phyloP scores from a whole-genome alignment of 345 rosid species.

The Alliaria petiolata region DNA sequence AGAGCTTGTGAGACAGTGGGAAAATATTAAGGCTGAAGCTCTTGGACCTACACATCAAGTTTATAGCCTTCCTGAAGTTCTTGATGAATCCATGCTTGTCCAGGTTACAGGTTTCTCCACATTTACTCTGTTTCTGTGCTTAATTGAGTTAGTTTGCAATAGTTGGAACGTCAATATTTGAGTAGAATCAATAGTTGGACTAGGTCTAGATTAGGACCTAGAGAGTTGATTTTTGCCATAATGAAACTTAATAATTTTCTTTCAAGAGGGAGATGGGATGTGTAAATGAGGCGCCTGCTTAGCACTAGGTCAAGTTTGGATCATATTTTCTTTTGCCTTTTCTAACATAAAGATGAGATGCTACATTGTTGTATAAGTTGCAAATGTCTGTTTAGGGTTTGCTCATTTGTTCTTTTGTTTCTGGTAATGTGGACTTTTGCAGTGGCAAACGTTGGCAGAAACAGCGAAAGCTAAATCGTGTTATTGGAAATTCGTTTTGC shows the following conservation, averaged over 20 bases:
- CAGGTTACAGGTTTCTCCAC: constrained; percentile 49
- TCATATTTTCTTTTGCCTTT: neutral
- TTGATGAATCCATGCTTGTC: constrained; percentile 86
- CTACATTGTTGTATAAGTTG: too few species aligned
- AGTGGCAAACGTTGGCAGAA: constrained; percentile 90
- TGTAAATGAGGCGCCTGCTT: neutral
- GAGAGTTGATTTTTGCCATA: neutral
- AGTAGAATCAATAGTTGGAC: neutral
- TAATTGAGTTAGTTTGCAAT: neutral
- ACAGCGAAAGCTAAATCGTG: constrained; percentile 67
- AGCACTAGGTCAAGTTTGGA: neutral
- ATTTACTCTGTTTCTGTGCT: constrained; percentile 3
- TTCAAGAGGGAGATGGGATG: neutral
- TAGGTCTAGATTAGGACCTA: neutral
- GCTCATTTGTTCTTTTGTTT: constrained; percentile 4
- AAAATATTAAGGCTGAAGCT: constrained; percentile 85
- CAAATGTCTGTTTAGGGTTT: neutral
- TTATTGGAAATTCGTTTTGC: constrained; percentile 92
- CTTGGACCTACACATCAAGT: constrained; percentile 73
- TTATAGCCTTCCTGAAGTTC: constrained; percentile 61
- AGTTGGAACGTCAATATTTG: neutral
- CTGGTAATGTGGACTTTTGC: constrained; percentile 21
- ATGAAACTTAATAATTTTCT: neutral
- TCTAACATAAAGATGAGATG: neutral
- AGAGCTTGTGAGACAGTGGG: constrained; percentile 87